phyloP scores from a whole-genome alignment of 495 filamentous ascomycete species.

The Tuber aestivum region DNA sequence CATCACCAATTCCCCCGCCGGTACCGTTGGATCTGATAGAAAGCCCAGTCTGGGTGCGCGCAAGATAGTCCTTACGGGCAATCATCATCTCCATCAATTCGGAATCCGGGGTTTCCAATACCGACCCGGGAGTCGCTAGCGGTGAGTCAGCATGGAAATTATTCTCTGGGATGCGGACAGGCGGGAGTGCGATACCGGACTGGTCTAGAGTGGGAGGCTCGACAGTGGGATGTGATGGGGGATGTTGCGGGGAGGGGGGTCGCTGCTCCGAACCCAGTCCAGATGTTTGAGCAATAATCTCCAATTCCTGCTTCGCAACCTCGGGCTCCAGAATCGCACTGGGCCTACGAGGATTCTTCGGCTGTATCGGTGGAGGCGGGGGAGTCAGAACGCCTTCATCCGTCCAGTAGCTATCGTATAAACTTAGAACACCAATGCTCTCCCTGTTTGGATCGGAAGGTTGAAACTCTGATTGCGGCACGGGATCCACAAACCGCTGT shows the following conservation, averaged over 20 bases:
- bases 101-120: constrained; percentile 24
- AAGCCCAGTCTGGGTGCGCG: constrained; percentile 26
- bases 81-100: constrained; percentile 40
- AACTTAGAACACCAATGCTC: constrained; percentile 31
- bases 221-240: neutral
- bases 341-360: constrained; percentile 32
- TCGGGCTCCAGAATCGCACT: constrained; percentile 6
- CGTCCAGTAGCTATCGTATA: constrained; percentile 40
- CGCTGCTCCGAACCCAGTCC: neutral
- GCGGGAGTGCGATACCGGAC: constrained; percentile 5
- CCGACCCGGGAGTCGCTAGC: constrained; percentile 18
- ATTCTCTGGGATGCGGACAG: constrained; percentile 25
- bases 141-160: neutral
- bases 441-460: constrained; percentile 18
- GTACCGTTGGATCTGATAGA: neutral
- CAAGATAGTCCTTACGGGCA: constrained; percentile 33
- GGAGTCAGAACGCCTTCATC: constrained; percentile 17
- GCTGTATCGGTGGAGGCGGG: constrained; percentile 2
- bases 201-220: neutral
- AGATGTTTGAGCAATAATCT: constrained; percentile 18
- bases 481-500: constrained; percentile 6
- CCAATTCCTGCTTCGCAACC: constrained; percentile 15
- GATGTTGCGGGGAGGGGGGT: constrained; percentile 1
- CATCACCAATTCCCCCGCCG: neutral
- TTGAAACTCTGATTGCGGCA: constrained; percentile 3